A percentile compares a stretch with the other conserved stretches of the same genome.
Conservation (phyloP, 768 basidiomycete genomes). For the Mycena kentingensis region DNA sequence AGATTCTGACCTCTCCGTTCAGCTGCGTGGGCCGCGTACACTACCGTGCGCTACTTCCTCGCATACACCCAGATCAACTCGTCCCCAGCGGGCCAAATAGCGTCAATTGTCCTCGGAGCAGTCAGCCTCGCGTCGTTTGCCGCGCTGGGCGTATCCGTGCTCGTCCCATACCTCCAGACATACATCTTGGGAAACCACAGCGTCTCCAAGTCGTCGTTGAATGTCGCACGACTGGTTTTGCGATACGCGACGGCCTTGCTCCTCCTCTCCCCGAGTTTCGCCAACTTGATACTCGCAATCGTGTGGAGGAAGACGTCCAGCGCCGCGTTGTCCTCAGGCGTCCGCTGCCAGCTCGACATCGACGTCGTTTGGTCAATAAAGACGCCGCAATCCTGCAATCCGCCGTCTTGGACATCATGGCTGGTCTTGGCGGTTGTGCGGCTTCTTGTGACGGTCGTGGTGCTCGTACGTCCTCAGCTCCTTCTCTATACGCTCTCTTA, state of each 20-base stretch:
- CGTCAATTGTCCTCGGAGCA: slow-evolving; percentile 52
- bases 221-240: slow-evolving; percentile 33
- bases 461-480: slow-evolving; percentile 50
- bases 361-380: slow-evolving; percentile 66
- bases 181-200: slow-evolving; percentile 36
- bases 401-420: slow-evolving; percentile 56
- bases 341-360: slow-evolving; percentile 63
- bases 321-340: slow-evolving; percentile 36
- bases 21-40: slow-evolving; percentile 67
- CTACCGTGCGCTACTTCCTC: slow-evolving; percentile 64
- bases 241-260: slow-evolving; percentile 47
- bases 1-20: slow-evolving; percentile 1
- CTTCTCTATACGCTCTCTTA: slow-evolving; percentile 4
- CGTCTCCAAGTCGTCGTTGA: slow-evolving; percentile 34
- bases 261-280: slow-evolving; percentile 52
- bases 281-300: slow-evolving; percentile 57
- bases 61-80: slow-evolving; percentile 48
- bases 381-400: slow-evolving; percentile 29
- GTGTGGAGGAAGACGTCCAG: slow-evolving; percentile 50
- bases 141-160: slow-evolving; percentile 37
- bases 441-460: slow-evolving; percentile 49
- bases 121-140: slow-evolving; percentile 44
- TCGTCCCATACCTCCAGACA: slow-evolving; percentile 44
- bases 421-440: slow-evolving; percentile 54
- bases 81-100: slow-evolving; percentile 41